phyloP scores from a whole-genome alignment of 225 moss, liverwort and hornwort species.

The Neckera pumila region DNA sequence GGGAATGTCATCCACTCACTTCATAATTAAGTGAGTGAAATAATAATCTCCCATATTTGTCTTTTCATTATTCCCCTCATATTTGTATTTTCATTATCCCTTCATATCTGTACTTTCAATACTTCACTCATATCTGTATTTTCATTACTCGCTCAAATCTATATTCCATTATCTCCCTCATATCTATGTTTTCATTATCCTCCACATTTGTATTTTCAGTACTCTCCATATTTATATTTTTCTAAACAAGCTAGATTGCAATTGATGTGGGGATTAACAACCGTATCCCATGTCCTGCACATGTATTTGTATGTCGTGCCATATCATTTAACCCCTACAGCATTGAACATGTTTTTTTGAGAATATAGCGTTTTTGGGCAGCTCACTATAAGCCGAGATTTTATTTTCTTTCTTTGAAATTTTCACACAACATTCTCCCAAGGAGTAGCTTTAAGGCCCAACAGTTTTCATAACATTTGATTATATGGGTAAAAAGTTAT shows the following conservation, averaged over 20 bases:
- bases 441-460: too few species aligned
- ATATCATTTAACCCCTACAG: rapidly evolving
- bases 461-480: too few species aligned
- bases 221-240: not conserved
- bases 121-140: too few species aligned
- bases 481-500: too few species aligned
- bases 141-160: not conserved
- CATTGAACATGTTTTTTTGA: too few species aligned
- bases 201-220: not conserved
- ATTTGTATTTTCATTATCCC: not conserved
- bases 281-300: rapidly evolving
- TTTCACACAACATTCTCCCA: too few species aligned
- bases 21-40: not conserved
- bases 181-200: not conserved
- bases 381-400: too few species aligned
- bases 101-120: not conserved
- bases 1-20: not conserved
- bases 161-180: not conserved
- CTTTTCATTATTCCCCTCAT: not conserved
- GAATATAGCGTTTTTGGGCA: too few species aligned
- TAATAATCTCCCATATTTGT: rapidly evolving
- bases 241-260: not conserved
- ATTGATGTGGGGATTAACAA: not conserved
- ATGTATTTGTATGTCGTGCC: rapidly evolving
- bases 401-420: too few species aligned